Evolutionary conservation across 805 yeast genomes (phyloP).

Genomic region (Nakazawaea anatomiae): DNA sequence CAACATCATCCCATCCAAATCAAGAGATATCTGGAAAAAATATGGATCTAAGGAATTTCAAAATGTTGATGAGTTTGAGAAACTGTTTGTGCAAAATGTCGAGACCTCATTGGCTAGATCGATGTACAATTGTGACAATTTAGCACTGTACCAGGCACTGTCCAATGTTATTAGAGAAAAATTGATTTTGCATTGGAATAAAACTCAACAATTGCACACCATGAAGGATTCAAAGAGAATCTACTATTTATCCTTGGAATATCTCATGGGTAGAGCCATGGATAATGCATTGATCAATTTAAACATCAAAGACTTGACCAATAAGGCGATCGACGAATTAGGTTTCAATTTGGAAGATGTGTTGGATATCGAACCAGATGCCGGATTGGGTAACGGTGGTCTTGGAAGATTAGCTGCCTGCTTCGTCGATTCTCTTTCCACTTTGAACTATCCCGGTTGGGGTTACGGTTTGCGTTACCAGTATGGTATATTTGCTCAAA

Average conservation of each 20-base stretch:
- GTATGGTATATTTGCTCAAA: slow-evolving; percentile 89
- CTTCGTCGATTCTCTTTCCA: slow-evolving; percentile 81
- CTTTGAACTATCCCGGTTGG: slow-evolving; percentile 91
- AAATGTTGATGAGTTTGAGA: slow-evolving; percentile 54
- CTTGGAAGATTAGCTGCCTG: slow-evolving; percentile 93
- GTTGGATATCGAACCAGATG: slow-evolving; percentile 83
- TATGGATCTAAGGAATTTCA: slow-evolving; percentile 49
- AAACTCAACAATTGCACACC: slow-evolving; percentile 88
- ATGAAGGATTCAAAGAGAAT: slow-evolving; percentile 78
- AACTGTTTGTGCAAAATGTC: slow-evolving; percentile 73
- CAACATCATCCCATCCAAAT: slow-evolving; percentile 70
- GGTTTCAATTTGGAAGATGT: slow-evolving; percentile 89
- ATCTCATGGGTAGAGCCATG: slow-evolving; percentile 90
- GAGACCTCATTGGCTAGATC: slow-evolving; percentile 91
- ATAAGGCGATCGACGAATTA: slow-evolving; percentile 54
- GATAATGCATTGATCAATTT: slow-evolving; percentile 89
- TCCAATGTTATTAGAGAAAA: slow-evolving; percentile 75
- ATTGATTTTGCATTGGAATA: slow-evolving; percentile 82
- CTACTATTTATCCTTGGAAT: slow-evolving; percentile 82
- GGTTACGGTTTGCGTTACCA: slow-evolving; percentile 92
- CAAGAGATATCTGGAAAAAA: slow-evolving; percentile 74
- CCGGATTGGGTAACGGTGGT: slow-evolving; percentile 94
- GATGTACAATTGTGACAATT: slow-evolving; percentile 82
- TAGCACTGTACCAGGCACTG: slow-evolving; percentile 91
- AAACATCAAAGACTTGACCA: slow-evolving; percentile 55